Base-by-base conservation (phyloP, 1,139 yeast species). In the Sugiyamaella pinicola region DNA sequence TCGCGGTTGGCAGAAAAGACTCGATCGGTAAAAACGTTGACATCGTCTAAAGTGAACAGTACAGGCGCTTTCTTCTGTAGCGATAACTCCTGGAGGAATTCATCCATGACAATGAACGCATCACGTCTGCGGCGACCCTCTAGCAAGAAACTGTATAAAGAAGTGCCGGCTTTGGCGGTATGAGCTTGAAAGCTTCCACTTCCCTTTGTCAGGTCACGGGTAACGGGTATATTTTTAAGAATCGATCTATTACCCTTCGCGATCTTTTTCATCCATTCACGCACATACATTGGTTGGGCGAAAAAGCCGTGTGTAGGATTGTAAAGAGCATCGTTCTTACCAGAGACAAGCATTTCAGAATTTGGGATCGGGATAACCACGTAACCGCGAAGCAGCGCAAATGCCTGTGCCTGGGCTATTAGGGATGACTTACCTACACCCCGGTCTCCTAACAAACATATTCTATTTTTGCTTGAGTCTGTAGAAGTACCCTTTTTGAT, bases 361-460 rank as follows among this genome's bases (percentile, higher is more conserved):
- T 83, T 74, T 26, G 89, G 82, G 24, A 91, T 71, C 55, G 88
- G 89, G 47, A 91, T 66, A 2, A 87, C 73, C 17, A 88, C 73
- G 18, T 80, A 75, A 7, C 80, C 77, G n/a, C 70, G 61, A 9
- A 74, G 71, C 40, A 77, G 66, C 4, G 83, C 82, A 42, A 79
- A 64, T 0, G 93, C 85, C 53, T 86, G 85, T 1, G 84, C 76
- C 68, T 91, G 96, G 0, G 93, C 72, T 48, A 91, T 63, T 38
- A 85, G 68, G 0, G 90, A 81, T 2, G 93, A 80, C 72, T 91
- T 91, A 9, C 98, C 98, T 9, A 80, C 77, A 45, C 96, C 96
- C 47, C 81, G 73, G 54, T 78, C 83, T 40, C 98, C 98, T 29
- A 81, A 70, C 19, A 91, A 61, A 47, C 86, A 74, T 39, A 78